Conservation (phyloP, 2,329 filamentous ascomycete genomes). For the Phyllosticta citribraziliensis region DNA sequence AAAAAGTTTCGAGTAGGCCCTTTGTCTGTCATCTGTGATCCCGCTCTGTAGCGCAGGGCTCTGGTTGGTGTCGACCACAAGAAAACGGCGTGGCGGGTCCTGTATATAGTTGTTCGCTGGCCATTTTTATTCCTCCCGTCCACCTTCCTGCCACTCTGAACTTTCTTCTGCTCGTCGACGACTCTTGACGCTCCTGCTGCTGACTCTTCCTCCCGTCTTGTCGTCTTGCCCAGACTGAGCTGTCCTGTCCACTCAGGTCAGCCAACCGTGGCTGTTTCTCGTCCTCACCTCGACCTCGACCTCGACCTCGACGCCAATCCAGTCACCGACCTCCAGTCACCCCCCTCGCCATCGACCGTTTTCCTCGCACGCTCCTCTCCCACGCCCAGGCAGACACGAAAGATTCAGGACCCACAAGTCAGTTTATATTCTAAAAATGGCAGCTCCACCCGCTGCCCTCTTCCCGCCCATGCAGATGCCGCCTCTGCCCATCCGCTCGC, state of each 20-base stretch:
- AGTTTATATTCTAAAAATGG: background rate
- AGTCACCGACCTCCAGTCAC: background rate
- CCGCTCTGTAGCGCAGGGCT: background rate
- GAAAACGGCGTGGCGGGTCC: constrained; percentile 4
- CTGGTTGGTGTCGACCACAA: background rate
- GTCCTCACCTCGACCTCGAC: background rate
- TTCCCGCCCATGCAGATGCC: background rate
- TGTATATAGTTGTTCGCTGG: constrained; percentile 3
- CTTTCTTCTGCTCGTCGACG: background rate
- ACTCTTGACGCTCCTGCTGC: background rate
- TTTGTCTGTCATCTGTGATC: background rate
- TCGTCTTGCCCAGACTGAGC: background rate
- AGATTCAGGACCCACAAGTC: background rate
- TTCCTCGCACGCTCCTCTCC: background rate
- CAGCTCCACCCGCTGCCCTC: background rate
- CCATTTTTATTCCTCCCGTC: constrained; percentile 1
- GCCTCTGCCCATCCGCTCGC: constrained; percentile 1
- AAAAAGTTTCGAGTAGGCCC: background rate
- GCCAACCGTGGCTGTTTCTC: background rate
- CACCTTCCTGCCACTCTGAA: background rate
- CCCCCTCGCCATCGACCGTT: background rate
- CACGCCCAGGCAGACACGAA: background rate
- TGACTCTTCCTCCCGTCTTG: background rate
- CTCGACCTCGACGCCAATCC: background rate
- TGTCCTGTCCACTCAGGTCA: background rate